Evolutionary conservation across 78 protist species (phyloP), one percentile per base, ranked within the genome.

Genomic region (Dictyostelium discoideum): DNA sequence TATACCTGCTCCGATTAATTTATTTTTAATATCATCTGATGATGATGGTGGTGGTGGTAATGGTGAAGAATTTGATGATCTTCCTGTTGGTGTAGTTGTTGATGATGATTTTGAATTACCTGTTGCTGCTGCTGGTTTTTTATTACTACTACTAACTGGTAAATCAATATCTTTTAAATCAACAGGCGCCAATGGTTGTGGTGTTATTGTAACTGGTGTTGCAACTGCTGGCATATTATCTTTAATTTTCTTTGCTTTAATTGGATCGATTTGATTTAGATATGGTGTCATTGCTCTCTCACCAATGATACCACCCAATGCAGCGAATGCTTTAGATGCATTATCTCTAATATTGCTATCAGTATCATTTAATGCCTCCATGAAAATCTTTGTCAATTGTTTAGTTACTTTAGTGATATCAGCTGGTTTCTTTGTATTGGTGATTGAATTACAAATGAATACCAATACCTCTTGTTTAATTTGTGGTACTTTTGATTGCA

Each of bases 261-360:
- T 93, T 60, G 92, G 85, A 44, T 93, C 96, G 0, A 93, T 7
- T 60, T 93, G 92, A 39, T 80, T 63, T 8, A 86, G 67, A 67
- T 93, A 93, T 2, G 96, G 96, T 13, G 85, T 86, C 88, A 93
- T 86, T 14, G 92, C 85, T 73, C 96, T 74, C 50, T 93, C 96
- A 83, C 96, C 96, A 82, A 93, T 74, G 1, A 93, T 76, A 40
- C 86, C 83, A 42, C 88, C 85, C 20, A 93, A 57, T 29, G 90
- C 73, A 20, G 78, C 96, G 40, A 93, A 93, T 40, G 96, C 87
- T 40, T 87, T 85, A 0, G 93, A 57, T 20, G 86, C 48, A 11
- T 65, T 60, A 57, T 93, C 96, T 80, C 96, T 74, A 2, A 93
- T 92, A 14, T 81, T 48, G 10, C 72, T 85, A 13, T n/a, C 29